A percentile compares a stretch with the other conserved stretches of the same genome.
Conservation (phyloP, 2,329 filamentous ascomycete genomes). For the Sordariomycetes sp. region DNA sequence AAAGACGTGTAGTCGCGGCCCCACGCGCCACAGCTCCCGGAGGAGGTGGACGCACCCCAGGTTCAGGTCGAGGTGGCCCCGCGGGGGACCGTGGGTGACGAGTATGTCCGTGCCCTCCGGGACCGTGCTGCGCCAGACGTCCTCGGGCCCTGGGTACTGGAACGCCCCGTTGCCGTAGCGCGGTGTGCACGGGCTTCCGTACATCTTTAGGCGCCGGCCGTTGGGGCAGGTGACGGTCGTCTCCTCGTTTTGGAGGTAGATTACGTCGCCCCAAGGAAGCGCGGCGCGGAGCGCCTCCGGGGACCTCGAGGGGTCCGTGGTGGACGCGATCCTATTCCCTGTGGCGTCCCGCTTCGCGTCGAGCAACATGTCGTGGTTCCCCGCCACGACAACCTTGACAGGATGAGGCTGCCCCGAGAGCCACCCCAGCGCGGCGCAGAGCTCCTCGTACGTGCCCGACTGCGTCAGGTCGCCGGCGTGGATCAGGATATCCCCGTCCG, state of each 20-base stretch:
- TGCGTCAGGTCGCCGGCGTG: slow-evolving; percentile 34
- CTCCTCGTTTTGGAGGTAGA: slow-evolving; percentile 62
- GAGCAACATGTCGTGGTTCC: slow-evolving; percentile 28
- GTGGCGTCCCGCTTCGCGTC: slow-evolving; percentile 14
- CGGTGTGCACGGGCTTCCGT: slow-evolving; percentile 16
- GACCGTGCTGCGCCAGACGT: slow-evolving; percentile 14
- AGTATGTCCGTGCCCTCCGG: slow-evolving; percentile 19
- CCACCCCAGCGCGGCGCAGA: slow-evolving; percentile 63
- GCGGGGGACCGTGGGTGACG: slow-evolving; percentile 23
- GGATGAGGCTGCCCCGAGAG: slow-evolving; percentile 41
- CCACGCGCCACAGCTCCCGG: not conserved
- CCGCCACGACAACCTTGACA: slow-evolving; percentile 30
- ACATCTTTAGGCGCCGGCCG: slow-evolving; percentile 2
- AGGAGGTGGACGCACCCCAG: slow-evolving; percentile 15
- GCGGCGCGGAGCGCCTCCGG: too few relatives aligned
- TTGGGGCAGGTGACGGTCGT: slow-evolving; percentile 45
- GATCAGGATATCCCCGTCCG: slow-evolving; percentile 28
- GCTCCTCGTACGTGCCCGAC: slow-evolving; percentile 53
- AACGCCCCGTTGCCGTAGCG: slow-evolving; percentile 24
- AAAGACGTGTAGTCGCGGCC: slow-evolving; percentile 5
- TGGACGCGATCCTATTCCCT: slow-evolving; percentile 7
- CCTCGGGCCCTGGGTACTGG: slow-evolving; percentile 18
- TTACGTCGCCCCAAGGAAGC: slow-evolving; percentile 42
- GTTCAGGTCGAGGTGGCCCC: slow-evolving; percentile 20
- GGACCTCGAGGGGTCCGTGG: not conserved